Conservation (phyloP, 148 eudicot genomes). For the Tetragonia tetragonoides region DNA sequence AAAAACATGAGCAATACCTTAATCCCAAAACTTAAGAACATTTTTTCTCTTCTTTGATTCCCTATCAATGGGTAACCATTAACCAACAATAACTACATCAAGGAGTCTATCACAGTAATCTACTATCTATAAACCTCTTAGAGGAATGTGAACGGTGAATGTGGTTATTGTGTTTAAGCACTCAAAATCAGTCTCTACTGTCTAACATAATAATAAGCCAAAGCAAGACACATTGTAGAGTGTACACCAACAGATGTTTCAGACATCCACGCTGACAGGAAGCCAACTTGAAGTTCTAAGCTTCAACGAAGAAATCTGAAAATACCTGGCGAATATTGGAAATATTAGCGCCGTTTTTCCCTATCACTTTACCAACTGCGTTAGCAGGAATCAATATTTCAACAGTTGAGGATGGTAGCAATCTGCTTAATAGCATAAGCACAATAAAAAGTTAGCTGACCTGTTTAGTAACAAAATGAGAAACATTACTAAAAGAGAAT, state of each 20-base stretch:
- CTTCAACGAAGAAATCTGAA: slow-evolving; percentile 1
- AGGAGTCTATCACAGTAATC: not conserved
- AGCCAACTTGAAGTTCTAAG: not conserved
- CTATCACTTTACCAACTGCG: slow-evolving; percentile 80
- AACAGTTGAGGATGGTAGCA: slow-evolving; percentile 55
- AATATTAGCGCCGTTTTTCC: slow-evolving; percentile 83
- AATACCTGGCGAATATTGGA: slow-evolving; percentile 80
- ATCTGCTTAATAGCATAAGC: slow-evolving; percentile 35
- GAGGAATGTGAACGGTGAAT: no score
- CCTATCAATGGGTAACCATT: no score
- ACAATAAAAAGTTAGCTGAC: not conserved
- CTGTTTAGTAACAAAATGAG: slow-evolving; percentile 1
- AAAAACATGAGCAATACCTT: not conserved
- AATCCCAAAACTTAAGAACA: not conserved
- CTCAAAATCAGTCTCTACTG: not conserved
- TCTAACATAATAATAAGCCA: not conserved
- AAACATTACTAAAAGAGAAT: not conserved
- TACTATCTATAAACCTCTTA: not conserved
- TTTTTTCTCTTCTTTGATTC: not conserved
- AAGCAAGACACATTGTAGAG: not conserved
- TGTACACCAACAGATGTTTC: no score
- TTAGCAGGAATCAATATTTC: slow-evolving; percentile 84
- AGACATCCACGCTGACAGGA: not conserved
- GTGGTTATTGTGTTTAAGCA: not conserved
- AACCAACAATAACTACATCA: not conserved